These are phyloP conservation scores for Cutaneotrichosporon arboriforme DNA, from an alignment of 1,284 basidiomycete genomes.

Conservation along the genomic window DNA sequence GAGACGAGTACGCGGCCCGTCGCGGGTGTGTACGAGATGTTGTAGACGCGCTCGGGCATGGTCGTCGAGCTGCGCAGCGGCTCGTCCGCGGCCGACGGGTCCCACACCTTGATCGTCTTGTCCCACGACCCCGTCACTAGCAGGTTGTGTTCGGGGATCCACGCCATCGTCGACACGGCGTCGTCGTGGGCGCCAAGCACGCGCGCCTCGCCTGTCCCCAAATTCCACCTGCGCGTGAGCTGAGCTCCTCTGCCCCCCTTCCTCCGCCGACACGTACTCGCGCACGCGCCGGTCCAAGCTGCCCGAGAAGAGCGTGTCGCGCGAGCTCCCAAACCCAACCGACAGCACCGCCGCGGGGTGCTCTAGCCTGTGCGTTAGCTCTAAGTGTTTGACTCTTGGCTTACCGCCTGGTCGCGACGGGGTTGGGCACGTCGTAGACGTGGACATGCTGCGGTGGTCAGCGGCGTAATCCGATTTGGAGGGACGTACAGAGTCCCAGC, in stretches of 20 bases:
- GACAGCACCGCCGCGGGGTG: conserved; percentile 46
- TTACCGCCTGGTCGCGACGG: not conserved
- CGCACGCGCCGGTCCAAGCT: conserved; percentile 51
- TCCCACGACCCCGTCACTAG: conserved; percentile 89
- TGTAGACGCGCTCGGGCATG: conserved; percentile 77
- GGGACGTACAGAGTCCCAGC: conserved; percentile 78
- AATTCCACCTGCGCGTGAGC: conserved; percentile 48
- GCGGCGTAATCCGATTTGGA: not conserved
- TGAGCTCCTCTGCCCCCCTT: too few species aligned
- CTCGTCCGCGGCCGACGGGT: conserved; percentile 58
- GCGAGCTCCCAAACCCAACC: conserved; percentile 45
- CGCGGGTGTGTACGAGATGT: conserved; percentile 53
- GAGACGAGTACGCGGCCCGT: conserved; percentile 68
- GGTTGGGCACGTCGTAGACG: conserved; percentile 3
- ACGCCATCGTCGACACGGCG: conserved; percentile 46
- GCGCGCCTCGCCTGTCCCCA: conserved; percentile 45
- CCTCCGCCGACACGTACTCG: conserved; percentile 50
- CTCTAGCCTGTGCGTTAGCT: conserved; percentile 26
- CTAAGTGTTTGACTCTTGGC: conserved; percentile 13
- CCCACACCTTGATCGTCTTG: conserved; percentile 78
- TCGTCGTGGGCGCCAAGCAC: conserved; percentile 50
- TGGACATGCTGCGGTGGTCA: not conserved
- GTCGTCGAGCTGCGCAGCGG: conserved; percentile 57
- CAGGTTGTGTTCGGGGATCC: conserved; percentile 49
- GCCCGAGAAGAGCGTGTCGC: conserved; percentile 46